Evolutionary conservation across 345 rosid species (phyloP).

Genomic region (Mallotus nudiflorus): DNA sequence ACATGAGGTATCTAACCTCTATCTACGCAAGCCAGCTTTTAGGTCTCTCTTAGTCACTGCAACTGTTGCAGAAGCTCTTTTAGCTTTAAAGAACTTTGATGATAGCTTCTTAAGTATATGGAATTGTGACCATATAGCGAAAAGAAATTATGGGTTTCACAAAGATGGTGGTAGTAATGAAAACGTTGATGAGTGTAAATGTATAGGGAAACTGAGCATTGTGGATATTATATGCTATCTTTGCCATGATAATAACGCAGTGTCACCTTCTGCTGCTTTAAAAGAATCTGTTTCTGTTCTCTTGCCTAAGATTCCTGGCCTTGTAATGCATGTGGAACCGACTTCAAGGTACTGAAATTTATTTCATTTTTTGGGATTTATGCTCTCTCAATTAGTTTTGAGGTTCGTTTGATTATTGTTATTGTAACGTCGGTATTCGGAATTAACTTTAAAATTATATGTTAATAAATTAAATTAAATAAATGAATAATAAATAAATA

Average conservation of each 20-base stretch:
- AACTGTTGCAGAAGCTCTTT: constrained; percentile 54
- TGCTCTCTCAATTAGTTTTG: neutral
- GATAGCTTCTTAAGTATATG: constrained; percentile 70
- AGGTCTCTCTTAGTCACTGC: constrained; percentile 56
- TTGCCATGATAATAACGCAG: constrained; percentile 48
- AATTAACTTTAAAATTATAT: too few relatives aligned
- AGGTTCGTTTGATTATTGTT: neutral
- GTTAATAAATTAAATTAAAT: too few relatives aligned
- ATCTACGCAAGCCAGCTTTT: constrained; percentile 91
- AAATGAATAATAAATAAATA: too few relatives aligned
- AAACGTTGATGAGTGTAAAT: constrained; percentile 44
- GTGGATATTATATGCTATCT: constrained; percentile 87
- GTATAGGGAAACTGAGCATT: constrained; percentile 85
- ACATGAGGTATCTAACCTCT: constrained; percentile 74
- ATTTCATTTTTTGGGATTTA: neutral
- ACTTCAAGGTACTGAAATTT: constrained; percentile 54
- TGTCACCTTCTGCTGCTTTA: constrained; percentile 55
- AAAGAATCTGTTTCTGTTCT: constrained; percentile 65
- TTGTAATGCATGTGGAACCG: constrained; percentile 63
- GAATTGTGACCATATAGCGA: constrained; percentile 56
- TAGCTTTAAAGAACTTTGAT: constrained; percentile 56
- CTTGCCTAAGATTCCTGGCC: constrained; percentile 42
- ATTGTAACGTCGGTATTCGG: too few relatives aligned
- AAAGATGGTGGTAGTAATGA: neutral
- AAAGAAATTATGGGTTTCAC: neutral